Evolutionary conservation across 768 basidiomycete genomes (phyloP), one percentile per base, ranked within the genome.

Genomic region (Lentinula detonsa): DNA sequence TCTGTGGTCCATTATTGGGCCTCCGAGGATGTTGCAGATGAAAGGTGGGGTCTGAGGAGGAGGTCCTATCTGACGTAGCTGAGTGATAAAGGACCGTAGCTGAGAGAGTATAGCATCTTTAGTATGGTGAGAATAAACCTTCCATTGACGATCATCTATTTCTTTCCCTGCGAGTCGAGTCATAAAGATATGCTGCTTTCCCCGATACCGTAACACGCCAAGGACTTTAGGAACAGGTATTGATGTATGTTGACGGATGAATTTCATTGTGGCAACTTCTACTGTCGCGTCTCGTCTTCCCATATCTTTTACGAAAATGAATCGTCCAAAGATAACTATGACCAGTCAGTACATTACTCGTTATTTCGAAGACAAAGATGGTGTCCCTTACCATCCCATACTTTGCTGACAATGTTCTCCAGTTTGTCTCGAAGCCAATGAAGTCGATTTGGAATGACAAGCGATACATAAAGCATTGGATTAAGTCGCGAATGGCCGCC

Each of bases 181-280:
- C 61, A 61, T 61, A 15, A 56, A 55, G 3, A 56, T 43, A 42
- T 61, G 54, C 3, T 35, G 37, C n/a, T 8, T 42, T 9, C 45
- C 45, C 3, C 54, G 42, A 23, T 46, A 61, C 13, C 31, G 61
- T n/a, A 61, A 16, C 28, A 39, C 40, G 4, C 28, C 13, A 15
- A 33, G 35, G n/a, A 39, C 28, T 57, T 33, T 34, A 8, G 61
- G 61, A 13, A 61, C 43, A 16, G 61, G 61, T 33, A 61, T 43
- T 7, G 53, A 45, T 15, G 61, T 61, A 28, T 23, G 18, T 49
- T 45, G 33, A 34, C 54, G 61, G n/a, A 61, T 37, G 37, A 61
- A 61, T 34, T 34, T 39, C 54, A 57, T 61, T 5, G 54, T 61
- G 11, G 54, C 61, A 15, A 46, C 53, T 18, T 61, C 61, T 15